phyloP scores from a whole-genome alignment of 2,329 filamentous ascomycete genomes.

The Metarhizium album region DNA sequence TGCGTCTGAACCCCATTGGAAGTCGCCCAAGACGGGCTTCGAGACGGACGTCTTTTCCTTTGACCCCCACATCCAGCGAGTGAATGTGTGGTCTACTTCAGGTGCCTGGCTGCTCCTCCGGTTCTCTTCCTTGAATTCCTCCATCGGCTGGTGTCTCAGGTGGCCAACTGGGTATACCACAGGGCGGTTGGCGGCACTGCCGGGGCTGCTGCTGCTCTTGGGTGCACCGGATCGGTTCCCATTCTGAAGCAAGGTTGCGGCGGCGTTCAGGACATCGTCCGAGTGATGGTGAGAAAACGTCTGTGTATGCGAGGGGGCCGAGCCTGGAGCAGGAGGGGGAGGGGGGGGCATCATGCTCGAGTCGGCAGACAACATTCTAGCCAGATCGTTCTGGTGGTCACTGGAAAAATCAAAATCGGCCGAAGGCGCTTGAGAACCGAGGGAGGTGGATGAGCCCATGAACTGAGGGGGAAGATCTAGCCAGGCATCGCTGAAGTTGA shows the following conservation, averaged over 20 bases:
- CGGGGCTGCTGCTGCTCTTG: constrained; percentile 6
- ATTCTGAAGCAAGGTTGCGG: constrained; percentile 41
- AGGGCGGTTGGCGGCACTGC: constrained; percentile 14
- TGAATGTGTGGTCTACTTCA: constrained; percentile 27
- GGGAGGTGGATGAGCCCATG: constrained; percentile 54
- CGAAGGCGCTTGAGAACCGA: constrained; percentile 36
- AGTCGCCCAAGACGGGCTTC: constrained; percentile 30
- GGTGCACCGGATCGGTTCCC: constrained; percentile 14
- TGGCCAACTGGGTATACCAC: constrained; percentile 28
- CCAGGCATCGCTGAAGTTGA: constrained; percentile 41
- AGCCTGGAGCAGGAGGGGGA: constrained; percentile 18
- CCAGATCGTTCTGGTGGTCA: constrained; percentile 9
- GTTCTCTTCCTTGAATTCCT: constrained; percentile 31
- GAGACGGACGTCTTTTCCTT: constrained; percentile 19
- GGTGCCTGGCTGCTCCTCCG: constrained; percentile 20
- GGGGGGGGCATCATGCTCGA: constrained; percentile 26
- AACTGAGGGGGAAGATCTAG: constrained; percentile 52
- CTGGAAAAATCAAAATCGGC: constrained; percentile 10
- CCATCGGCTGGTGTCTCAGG: constrained; percentile 30
- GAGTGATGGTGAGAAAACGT: constrained; percentile 21
- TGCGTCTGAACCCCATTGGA: constrained; percentile 60
- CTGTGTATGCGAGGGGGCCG: constrained; percentile 14
- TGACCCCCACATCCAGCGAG: constrained; percentile 30
- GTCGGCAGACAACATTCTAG: constrained; percentile 10
- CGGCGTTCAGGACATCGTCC: constrained; percentile 45